phyloP scores from a whole-genome alignment of 1,139 yeast species.

The Debaryomyces nepalensis region DNA sequence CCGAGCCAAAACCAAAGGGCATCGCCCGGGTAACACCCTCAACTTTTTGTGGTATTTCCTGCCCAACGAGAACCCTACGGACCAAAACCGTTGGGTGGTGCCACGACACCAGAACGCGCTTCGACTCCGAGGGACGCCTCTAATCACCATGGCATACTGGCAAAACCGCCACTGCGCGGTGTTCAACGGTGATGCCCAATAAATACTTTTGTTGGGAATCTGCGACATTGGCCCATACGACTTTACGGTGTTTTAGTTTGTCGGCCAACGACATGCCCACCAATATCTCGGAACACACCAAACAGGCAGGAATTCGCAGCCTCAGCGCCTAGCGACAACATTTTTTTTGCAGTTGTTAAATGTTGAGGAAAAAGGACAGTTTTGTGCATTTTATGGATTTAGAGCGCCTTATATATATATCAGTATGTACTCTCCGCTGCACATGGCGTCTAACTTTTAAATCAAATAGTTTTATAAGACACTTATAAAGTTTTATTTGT shows the following conservation, averaged over 20 bases:
- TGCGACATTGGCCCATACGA: background rate
- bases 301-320: background rate
- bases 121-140: conserved; percentile 1
- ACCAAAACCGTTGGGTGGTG: conserved; percentile 5
- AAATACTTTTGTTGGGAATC: conserved; percentile 8
- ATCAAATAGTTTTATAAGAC: background rate
- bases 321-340: no score
- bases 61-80: background rate
- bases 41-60: background rate
- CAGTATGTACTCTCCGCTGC: background rate
- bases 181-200: conserved; percentile 2
- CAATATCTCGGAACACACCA: no score
- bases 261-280: background rate
- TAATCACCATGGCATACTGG: no score
- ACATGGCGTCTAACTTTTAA: conserved; percentile 1
- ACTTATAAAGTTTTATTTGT: background rate
- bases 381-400: conserved; percentile 5
- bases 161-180: background rate
- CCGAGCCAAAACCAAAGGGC: background rate
- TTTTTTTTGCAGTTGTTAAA: conserved; percentile 3
- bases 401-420: background rate
- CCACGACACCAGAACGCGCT: background rate
- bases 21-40: background rate
- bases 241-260: background rate
- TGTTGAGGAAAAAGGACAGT: conserved; percentile 9